phyloP scores from a whole-genome alignment of 202 grass and related monocot genomes.

The Setaria italica region DNA sequence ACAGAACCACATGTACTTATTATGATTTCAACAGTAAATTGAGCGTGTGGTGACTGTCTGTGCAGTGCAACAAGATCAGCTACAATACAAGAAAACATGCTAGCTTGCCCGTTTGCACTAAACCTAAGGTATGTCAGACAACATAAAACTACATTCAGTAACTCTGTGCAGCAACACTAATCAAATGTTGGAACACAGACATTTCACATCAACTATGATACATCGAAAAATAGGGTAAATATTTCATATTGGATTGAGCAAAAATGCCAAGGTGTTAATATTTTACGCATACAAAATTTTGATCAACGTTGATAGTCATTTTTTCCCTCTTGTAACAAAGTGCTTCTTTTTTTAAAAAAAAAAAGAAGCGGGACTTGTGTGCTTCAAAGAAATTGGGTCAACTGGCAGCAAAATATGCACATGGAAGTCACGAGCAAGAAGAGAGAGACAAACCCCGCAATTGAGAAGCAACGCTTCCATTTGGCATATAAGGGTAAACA shows the following conservation, averaged over 20 bases:
- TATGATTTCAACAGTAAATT: constrained; percentile 9
- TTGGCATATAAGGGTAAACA: constrained; percentile 95
- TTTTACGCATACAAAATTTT: neutral
- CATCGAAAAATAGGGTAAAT: neutral
- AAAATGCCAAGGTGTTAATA: neutral
- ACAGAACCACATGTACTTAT: neutral
- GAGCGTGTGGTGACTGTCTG: neutral
- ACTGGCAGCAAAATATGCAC: neutral
- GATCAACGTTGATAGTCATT: neutral
- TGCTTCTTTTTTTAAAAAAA: too few species aligned
- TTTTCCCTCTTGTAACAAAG: neutral
- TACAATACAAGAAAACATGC: constrained; percentile 7
- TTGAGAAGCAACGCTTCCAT: constrained; percentile 97
- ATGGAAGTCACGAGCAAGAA: constrained; percentile 23
- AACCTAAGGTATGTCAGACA: neutral
- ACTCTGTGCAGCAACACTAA: neutral
- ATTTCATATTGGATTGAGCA: neutral
- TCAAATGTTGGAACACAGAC: neutral
- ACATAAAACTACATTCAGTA: neutral
- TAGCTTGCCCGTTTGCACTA: constrained; percentile 4
- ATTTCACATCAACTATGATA: neutral
- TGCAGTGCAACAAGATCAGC: constrained; percentile 9
- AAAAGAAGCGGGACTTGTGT: neutral
- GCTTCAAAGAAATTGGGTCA: neutral
- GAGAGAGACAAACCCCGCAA: constrained; percentile 70